Base-by-base conservation (phyloP, 208 protist species). In the Wallacemonas sp. region DNA sequence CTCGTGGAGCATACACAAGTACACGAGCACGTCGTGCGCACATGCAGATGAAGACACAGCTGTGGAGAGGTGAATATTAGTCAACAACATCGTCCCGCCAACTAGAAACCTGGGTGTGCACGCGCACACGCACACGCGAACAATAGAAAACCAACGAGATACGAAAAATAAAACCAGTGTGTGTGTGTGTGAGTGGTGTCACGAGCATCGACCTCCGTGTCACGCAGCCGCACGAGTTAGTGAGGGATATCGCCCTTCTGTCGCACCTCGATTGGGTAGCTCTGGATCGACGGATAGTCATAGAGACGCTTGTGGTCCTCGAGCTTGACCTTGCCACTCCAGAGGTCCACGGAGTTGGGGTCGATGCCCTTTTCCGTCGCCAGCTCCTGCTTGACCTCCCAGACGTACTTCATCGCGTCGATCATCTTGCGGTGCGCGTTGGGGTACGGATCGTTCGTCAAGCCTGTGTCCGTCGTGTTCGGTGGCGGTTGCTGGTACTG, bases 341-440 rank as follows among this genome's bases (percentile, higher is more conserved):
- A 96, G 27, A 96, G 65, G 55, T 96, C 88, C 0, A 96, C 87
- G 16, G 68, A 70, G 48, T 46, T 79, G 0, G 85, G 64, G 68
- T 95, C 85, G 63, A 96, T 90, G 38, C 89, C 89, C 72, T 93
- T 93, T 58, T 94, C 92, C 19, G 80, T 24, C 6, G 86, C 77
- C 43, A 96, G 61, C 55, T 96, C 88, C 61, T 88, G 76, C 74
- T 96, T 95, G 21, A 96, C 74, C 66, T 96, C 79, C 67, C 81
- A 81, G 38, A 96, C 89, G 61, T 81, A 87, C 76, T 93, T 93
- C 88, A 95, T 95, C 27, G 92, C 85, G 66, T 96, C 92, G 11
- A 94, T 79, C 92, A 96, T 96, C 78, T 94, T 94, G 33, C 92
- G 72, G 43, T 91, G 78, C 19, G 88, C 92, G 63, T 94, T 94